These are phyloP conservation scores for Sporisorium scitamineum DNA, from an alignment of 1,284 basidiomycete genomes.

Conservation along the genomic window DNA sequence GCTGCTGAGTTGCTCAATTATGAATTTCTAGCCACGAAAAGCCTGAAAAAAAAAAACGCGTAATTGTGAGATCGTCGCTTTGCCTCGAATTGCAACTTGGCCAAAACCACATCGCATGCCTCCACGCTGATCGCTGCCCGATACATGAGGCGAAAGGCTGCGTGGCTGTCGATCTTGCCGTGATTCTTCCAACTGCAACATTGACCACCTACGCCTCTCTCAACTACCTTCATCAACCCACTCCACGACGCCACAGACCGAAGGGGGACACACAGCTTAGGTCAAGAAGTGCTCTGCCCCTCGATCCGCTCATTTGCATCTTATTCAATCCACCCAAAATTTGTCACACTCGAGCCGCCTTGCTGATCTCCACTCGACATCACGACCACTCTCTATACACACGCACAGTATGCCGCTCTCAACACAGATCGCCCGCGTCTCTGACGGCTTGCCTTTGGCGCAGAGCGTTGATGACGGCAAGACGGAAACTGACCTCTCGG, in stretches of 20 bases:
- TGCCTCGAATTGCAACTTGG: background rate
- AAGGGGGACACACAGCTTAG: background rate
- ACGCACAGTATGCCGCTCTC: slow-evolving; percentile 62
- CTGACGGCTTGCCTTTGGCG: slow-evolving; percentile 62
- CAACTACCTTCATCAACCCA: background rate
- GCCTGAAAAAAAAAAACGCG: background rate
- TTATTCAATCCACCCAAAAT: background rate
- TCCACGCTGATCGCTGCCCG: slow-evolving; percentile 1
- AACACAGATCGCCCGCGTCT: slow-evolving; percentile 66
- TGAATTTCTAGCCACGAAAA: background rate
- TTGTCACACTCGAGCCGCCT: background rate
- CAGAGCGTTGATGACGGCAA: slow-evolving; percentile 71
- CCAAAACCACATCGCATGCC: background rate
- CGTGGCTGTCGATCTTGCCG: background rate
- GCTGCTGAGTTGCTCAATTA: background rate
- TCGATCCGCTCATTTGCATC: background rate
- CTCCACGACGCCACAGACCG: background rate
- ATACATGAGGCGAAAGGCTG: background rate
- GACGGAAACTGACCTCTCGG: slow-evolving; percentile 91
- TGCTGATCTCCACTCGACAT: background rate
- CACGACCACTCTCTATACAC: background rate
- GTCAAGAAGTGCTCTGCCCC: background rate
- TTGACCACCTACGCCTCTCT: background rate
- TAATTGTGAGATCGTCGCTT: slow-evolving; percentile 2
- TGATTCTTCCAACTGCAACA: background rate